Conservation (phyloP, 495 filamentous ascomycete species). For the Neurospora hispaniola region DNA sequence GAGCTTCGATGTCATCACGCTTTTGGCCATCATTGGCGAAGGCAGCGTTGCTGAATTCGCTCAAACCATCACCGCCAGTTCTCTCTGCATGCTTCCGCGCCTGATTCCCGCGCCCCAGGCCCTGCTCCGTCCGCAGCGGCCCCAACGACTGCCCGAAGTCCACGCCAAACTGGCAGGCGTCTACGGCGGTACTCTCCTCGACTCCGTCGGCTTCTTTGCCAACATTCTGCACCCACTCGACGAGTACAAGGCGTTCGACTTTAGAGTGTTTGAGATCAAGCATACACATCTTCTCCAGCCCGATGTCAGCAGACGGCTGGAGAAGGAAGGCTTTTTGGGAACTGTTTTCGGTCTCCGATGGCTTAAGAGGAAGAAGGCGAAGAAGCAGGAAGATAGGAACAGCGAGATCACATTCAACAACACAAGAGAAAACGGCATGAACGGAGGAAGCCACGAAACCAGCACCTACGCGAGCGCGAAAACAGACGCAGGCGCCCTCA, state of each 20-base stretch:
- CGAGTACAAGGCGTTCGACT: constrained; percentile 32
- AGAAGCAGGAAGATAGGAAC: not conserved
- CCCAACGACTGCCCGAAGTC: constrained; percentile 42
- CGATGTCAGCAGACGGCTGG: constrained; percentile 13
- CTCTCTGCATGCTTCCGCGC: constrained; percentile 48
- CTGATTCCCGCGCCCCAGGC: constrained; percentile 59
- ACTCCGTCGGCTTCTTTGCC: constrained; percentile 50
- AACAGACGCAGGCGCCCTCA: too few species aligned
- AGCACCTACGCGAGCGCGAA: not conserved
- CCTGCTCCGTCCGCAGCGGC: constrained; percentile 46
- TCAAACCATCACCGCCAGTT: constrained; percentile 45
- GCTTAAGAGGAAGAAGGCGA: not conserved
- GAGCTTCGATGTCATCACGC: constrained; percentile 51
- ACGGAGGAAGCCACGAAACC: not conserved
- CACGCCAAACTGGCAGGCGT: constrained; percentile 46
- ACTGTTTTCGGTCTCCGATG: not conserved
- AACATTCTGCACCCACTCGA: constrained; percentile 49
- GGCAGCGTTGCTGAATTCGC: constrained; percentile 45
- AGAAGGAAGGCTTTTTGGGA: constrained; percentile 5
- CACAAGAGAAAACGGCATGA: not conserved
- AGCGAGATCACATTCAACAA: not conserved
- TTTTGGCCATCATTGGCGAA: constrained; percentile 56
- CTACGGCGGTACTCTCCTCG: constrained; percentile 42
- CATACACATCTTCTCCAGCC: constrained; percentile 13
- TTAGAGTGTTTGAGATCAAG: constrained; percentile 38